Base-by-base conservation (phyloP, 164 flowering plant genomes). In the Aristolochia fimbriata region DNA sequence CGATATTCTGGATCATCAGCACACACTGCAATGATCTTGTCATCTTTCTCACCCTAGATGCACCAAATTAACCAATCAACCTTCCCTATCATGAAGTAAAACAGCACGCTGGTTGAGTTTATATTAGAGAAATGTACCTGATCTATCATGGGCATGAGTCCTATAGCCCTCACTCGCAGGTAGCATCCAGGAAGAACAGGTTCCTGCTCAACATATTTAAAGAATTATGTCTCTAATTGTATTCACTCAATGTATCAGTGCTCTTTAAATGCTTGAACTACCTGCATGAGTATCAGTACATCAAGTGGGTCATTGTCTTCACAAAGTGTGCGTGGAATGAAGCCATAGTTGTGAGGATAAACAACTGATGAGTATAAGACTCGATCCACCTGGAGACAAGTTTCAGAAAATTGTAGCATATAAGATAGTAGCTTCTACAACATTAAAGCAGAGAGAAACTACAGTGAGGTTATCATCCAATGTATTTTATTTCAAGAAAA, bases 271-370 rank as follows among this genome's bases (percentile, higher is more conserved):
- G 63, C 30, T 21, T 21, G 33, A 46, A 7, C 2, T 73, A 85
- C 87, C 87, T 85, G 91, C 91, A 85, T 85, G 65, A 85, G 74
- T 63, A 85, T 70, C 21, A 85, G 55, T 43, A 85, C 91, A 64
- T 85, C 91, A 80, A 83, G 57, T 21, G 91, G 91, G 57, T 85
- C 91, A 70, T 77, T 81, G 65, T 85, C 91, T 71, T 85, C 91
- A 52, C 91, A 85, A 16, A 85, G 62, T 37, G 91, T 81, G 15
- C 91, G 78, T 19, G 90, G 87, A 63, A 84, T 84, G 76, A 84
- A 84, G 6, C 89, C 89, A 62, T 84, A 84, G 71, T 82, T 84
- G 47, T 82, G 90, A 63, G 90, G 91, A 70, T 85, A 85, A 20
- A 85, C 91, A 17, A 85, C 86, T 0, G 91, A 85, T 17, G 91